phyloP scores from a whole-genome alignment of 2,329 filamentous ascomycete genomes.

The Colletotrichum graminicola region DNA sequence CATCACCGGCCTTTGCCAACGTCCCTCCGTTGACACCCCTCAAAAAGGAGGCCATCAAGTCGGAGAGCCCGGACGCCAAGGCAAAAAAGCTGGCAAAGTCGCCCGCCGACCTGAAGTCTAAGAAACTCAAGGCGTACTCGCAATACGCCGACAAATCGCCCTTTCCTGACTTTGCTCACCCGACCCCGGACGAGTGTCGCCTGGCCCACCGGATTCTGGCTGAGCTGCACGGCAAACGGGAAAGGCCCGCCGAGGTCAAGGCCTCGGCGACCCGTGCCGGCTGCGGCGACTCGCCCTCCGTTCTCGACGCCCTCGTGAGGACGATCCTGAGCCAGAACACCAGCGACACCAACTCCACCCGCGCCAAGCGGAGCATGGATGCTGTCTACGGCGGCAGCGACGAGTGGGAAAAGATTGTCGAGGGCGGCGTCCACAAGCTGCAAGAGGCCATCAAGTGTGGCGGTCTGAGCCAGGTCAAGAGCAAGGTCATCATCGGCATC shows the following conservation, averaged over 20 bases:
- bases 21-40: conserved; percentile 24
- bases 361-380: conserved; percentile 67
- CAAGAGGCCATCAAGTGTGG: conserved; percentile 76
- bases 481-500: conserved; percentile 77
- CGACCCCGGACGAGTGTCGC: conserved; percentile 75
- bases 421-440: conserved; percentile 55
- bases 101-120: conserved; percentile 51
- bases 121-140: conserved; percentile 58
- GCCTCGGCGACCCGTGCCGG: conserved; percentile 75
- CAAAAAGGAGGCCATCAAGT: conserved; percentile 33
- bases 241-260: conserved; percentile 71
- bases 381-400: conserved; percentile 57
- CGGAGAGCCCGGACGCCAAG: conserved; percentile 27
- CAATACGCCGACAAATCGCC: conserved; percentile 63
- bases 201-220: conserved; percentile 76
- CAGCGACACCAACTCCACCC: conserved; percentile 67
- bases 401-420: conserved; percentile 57
- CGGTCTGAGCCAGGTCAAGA: conserved; percentile 79
- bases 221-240: conserved; percentile 72
- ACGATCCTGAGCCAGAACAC: conserved; percentile 68
- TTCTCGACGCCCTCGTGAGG: conserved; percentile 65
- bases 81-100: conserved; percentile 15
- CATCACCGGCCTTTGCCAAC: conserved; percentile 6
- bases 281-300: conserved; percentile 63
- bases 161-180: conserved; percentile 75